Percentiles rank a stretch among this genome's conserved stretches.
These are phyloP conservation scores for Ascocoryne sarcoides DNA, from an alignment of 2,329 filamentous ascomycete species.

Conservation along the genomic window DNA sequence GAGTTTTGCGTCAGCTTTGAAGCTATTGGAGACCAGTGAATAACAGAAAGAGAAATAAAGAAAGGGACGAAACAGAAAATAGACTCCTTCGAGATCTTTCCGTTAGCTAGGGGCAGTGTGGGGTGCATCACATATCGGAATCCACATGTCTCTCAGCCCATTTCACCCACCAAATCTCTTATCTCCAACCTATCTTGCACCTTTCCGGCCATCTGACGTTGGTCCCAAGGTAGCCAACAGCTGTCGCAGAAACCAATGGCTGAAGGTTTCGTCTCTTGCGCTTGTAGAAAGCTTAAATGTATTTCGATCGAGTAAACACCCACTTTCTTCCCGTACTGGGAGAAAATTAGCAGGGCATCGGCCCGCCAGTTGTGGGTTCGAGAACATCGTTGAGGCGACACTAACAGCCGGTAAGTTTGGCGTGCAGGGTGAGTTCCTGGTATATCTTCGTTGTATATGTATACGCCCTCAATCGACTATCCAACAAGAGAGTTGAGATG, in stretches of 20 bases:
- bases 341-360: too few relatives aligned
- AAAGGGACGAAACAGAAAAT: slow-evolving; percentile 9
- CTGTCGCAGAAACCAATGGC: slow-evolving; percentile 2
- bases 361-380: too few relatives aligned
- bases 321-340: too few relatives aligned
- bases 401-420: too few relatives aligned
- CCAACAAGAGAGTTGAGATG: too few relatives aligned
- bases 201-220: slow-evolving; percentile 1
- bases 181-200: slow-evolving; percentile 2
- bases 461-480: too few relatives aligned
- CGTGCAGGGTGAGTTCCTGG: too few relatives aligned
- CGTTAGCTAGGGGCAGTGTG: slow-evolving; percentile 14
- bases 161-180: slow-evolving; percentile 15
- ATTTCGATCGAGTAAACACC: slow-evolving; percentile 20
- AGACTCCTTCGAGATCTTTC: slow-evolving; percentile 2
- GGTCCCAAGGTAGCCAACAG: not conserved
- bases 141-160: slow-evolving; percentile 6
- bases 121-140: slow-evolving; percentile 15
- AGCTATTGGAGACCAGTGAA: not conserved
- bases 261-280: not conserved
- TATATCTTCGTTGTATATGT: too few relatives aligned
- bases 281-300: slow-evolving; percentile 3
- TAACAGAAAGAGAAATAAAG: slow-evolving; percentile 4
- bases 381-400: too few relatives aligned
- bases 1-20: slow-evolving; percentile 1